Conservation (phyloP, 495 filamentous ascomycete genomes). For the Penicillium herquei region DNA sequence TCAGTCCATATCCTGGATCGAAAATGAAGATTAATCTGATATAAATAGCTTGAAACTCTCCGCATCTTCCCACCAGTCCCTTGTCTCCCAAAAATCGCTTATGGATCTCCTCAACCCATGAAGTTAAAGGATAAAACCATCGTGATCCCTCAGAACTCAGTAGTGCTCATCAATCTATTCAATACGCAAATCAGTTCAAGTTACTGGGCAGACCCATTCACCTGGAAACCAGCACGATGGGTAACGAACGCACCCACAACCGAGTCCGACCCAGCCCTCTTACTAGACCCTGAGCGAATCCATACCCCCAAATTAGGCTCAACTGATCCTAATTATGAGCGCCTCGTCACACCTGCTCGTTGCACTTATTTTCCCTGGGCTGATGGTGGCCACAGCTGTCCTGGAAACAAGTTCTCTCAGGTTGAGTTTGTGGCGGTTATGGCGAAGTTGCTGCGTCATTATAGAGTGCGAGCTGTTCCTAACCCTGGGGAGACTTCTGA, state of each 20-base stretch:
- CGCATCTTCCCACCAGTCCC: slow-evolving; percentile 48
- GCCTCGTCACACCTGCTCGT: slow-evolving; percentile 28
- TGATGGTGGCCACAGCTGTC: slow-evolving; percentile 44
- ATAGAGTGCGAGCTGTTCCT: background rate
- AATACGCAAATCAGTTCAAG: slow-evolving; percentile 13
- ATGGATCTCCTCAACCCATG: slow-evolving; percentile 22
- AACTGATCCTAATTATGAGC: slow-evolving; percentile 6
- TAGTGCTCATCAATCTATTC: slow-evolving; percentile 34
- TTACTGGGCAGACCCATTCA: slow-evolving; percentile 42
- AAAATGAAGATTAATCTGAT: background rate
- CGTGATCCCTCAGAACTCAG: slow-evolving; percentile 27
- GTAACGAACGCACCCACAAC: slow-evolving; percentile 5
- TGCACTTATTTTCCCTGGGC: slow-evolving; percentile 50
- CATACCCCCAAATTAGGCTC: background rate
- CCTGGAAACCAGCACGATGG: slow-evolving; percentile 52
- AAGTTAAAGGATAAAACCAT: slow-evolving; percentile 16
- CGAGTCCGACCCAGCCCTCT: background rate
- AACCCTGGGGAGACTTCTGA: background rate
- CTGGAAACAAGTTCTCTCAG: slow-evolving; percentile 51
- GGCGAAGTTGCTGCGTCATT: slow-evolving; percentile 8
- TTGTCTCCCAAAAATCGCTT: slow-evolving; percentile 39
- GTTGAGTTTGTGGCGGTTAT: slow-evolving; percentile 54
- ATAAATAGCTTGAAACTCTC: slow-evolving; percentile 46
- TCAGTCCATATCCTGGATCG: background rate
- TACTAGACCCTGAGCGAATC: background rate